Evolutionary conservation across 495 filamentous ascomycete genomes (phyloP), one percentile per base, ranked within the genome.

Genomic region (Xylaria nigripes): DNA sequence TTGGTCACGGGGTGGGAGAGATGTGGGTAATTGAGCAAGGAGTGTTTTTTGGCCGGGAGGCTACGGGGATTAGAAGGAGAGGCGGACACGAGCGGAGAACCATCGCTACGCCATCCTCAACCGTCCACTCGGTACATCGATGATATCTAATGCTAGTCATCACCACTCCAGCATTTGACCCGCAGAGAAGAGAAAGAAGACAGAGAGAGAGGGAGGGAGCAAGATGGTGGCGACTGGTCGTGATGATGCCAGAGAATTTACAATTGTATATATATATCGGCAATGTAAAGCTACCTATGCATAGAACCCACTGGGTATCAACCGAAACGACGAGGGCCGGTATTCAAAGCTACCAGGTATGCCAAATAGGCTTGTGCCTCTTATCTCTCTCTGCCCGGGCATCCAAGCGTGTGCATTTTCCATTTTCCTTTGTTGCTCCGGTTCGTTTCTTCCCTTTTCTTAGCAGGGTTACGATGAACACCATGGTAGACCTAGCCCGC

Each of bases 241-340:
- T 45, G 4, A 32, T 56, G 43, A 40, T 18, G 27, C 47, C 3
- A 21, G 44, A n/a, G 41, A 19, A 32, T 49, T 15, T 44, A 45
- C 42, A 29, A 21, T n/a, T 58, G 52, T 38, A 47, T 63, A 56
- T 56, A 61, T 63, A 61, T 48, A 38, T 45, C 30, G 52, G 54
- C 54, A 49, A 56, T 62, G 58, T 58, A 65, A 58, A 30, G 50
- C 27, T 55, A 55, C 24, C 32, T 58, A 60, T 66, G 63, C 61
- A 63, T 49, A 58, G 58, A 49, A 41, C 56, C 27, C 13, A 36
- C 41, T 44, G 25, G 27, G 58, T 49, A 30, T 54, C 22, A 18
- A 36, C 45, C 45, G 32, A 23, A 34, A 30, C 19, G 23, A 40
- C 51, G 29, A 40, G 22, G 51, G 45, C 49, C 50, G 40, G 38